Evolutionary conservation across 129 eudicot genomes (phyloP).

Genomic region (Tagetes erecta): DNA sequence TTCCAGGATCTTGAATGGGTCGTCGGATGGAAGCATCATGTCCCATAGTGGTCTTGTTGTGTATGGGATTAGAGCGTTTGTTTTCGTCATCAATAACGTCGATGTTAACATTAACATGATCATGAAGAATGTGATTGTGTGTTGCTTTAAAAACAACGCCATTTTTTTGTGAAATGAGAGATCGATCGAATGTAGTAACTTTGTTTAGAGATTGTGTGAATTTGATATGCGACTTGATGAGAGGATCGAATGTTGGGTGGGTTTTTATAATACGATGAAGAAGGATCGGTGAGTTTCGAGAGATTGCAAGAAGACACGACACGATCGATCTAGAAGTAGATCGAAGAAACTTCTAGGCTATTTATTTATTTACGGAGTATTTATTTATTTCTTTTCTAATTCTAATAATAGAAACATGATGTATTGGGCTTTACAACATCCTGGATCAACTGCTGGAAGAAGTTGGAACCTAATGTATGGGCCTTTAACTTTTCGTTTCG

Average conservation of each 20-base stretch:
- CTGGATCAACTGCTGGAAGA: no score
- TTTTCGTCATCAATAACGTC: not conserved
- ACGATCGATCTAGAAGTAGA: not conserved
- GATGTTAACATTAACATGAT: constrained; percentile 3
- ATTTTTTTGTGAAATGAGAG: not conserved
- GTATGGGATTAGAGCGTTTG: constrained; percentile 37
- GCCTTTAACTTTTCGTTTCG: no score
- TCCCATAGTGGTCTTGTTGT: constrained; percentile 31
- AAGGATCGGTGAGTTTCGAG: constrained; percentile 12
- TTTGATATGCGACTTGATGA: not conserved
- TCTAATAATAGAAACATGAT: no score
- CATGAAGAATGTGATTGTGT: not conserved
- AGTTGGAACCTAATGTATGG: no score
- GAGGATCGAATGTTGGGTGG: not conserved
- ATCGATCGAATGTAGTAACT: not conserved
- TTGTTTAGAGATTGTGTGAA: not conserved
- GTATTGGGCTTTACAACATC: no score
- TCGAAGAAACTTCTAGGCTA: no score
- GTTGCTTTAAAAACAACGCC: not conserved
- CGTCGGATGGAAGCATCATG: constrained; percentile 36
- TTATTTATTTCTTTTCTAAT: no score
- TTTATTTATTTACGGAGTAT: no score
- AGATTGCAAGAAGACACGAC: not conserved
- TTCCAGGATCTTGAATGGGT: constrained; percentile 52
- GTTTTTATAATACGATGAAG: not conserved